Base-by-base conservation (phyloP, 495 filamentous ascomycete species). In the Penicillium egyptiacum region DNA sequence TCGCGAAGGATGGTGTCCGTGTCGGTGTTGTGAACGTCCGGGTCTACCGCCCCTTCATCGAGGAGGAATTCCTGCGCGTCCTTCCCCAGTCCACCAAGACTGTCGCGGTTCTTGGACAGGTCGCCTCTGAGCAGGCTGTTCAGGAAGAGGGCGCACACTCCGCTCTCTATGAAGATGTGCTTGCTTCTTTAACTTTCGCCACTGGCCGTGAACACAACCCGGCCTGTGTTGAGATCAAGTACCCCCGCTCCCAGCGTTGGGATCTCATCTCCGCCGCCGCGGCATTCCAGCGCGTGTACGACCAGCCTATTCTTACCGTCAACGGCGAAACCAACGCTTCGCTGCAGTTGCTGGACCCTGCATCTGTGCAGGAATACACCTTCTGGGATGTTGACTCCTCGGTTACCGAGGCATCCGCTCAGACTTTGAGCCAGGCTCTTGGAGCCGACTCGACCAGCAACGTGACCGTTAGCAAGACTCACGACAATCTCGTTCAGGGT, bases 371-470 rank as follows among this genome's bases (percentile, higher is more conserved):
- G 66, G 89, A 98, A 65, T 98, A 92, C 77, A 83, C 85, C 20
- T 96, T 98, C 80, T 98, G 92, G 94, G 90, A 97, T 69, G 71
- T 88, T 17, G 94, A 96, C 60, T 83, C 83, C 67, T 93, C 91
- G 23, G 70, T 73, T 2, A 83, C 86, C 33, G 79, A 75, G 41
- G 77, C 79, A 48, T 86, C 91, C 25, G 83, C 91, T 9, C 67
- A 80, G 20, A 81, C 81, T 37, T 70, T 97, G 28, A 86, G 87
- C 40, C 84, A 85, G 61, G 76, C 94, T 5, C 78, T 98, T 33
- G 87, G 92, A 10, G 76, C 78, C 43, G 88, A 94, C 65, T 87
- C 86, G 0, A 76, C 86, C 2, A 88, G 74, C 72, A 96, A 94
- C 61, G 82, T 98, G 56, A 86, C 87, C 57, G 78, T 87, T 50